These are phyloP conservation scores for Paxillus involutus DNA, from an alignment of 768 basidiomycete genomes.

Conservation along the genomic window DNA sequence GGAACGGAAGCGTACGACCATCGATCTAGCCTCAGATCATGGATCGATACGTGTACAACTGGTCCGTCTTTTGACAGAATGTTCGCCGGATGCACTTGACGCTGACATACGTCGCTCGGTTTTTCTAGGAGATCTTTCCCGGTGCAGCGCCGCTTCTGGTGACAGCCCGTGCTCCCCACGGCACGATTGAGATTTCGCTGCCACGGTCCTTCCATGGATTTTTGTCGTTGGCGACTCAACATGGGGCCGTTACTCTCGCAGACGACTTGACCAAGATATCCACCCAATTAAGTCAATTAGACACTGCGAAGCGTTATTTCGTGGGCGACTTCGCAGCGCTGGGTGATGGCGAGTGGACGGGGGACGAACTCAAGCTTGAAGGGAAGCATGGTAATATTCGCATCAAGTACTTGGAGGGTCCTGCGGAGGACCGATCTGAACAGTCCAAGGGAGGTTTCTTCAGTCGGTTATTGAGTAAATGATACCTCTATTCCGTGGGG, in stretches of 20 bases:
- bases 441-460: constrained; percentile 16
- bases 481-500: neutral
- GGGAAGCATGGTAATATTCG: constrained; percentile 16
- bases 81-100: too few species aligned
- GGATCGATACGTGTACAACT: constrained; percentile 16
- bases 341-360: constrained; percentile 19
- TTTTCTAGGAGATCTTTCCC: constrained; percentile 13
- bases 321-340: constrained; percentile 23
- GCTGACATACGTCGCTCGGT: neutral
- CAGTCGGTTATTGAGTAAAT: constrained; percentile 16
- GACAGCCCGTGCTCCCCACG: constrained; percentile 8
- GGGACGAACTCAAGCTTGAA: constrained; percentile 18
- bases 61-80: constrained; percentile 8
- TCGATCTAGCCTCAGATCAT: constrained; percentile 18
- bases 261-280: constrained; percentile 12
- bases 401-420: constrained; percentile 22
- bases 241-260: constrained; percentile 15
- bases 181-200: constrained; percentile 12
- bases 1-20: constrained; percentile 14
- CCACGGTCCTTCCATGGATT: constrained; percentile 24
- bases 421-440: neutral
- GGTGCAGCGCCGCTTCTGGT: constrained; percentile 16
- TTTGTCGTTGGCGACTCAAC: constrained; percentile 13
- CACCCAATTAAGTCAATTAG: constrained; percentile 24
- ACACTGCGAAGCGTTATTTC: constrained; percentile 18